Evolutionary conservation across 1,284 basidiomycete genomes (phyloP).

Genomic region (Dichomitus squalens): DNA sequence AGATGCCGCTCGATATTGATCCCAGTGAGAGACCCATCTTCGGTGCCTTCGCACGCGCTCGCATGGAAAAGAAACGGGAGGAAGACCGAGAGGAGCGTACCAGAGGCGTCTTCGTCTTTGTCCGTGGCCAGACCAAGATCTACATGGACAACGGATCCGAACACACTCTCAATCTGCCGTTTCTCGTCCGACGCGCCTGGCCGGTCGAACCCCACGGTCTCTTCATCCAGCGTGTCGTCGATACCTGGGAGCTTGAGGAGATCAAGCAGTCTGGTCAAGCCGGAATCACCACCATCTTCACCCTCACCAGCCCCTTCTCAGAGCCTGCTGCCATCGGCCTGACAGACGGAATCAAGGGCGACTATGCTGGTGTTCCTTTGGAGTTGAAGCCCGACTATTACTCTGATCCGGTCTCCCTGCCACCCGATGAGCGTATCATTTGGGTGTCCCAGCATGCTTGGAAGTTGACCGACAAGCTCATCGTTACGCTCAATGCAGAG

Average conservation of each 20-base stretch:
- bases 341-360: conserved; percentile 57
- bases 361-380: conserved; percentile 39
- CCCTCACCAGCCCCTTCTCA: conserved; percentile 73
- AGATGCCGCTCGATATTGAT: conserved; percentile 35
- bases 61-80: conserved; percentile 32
- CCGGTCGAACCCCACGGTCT: conserved; percentile 75
- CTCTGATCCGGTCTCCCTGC: conserved; percentile 48
- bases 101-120: conserved; percentile 76
- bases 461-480: conserved; percentile 47
- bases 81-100: conserved; percentile 37
- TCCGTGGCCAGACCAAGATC: conserved; percentile 75
- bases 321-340: conserved; percentile 74
- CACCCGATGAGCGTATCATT: conserved; percentile 63
- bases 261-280: conserved; percentile 61
- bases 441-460: conserved; percentile 55
- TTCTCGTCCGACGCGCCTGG: conserved; percentile 79
- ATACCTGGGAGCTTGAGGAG: conserved; percentile 66
- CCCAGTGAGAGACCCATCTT: conserved; percentile 45
- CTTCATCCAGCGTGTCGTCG: conserved; percentile 76
- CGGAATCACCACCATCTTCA: conserved; percentile 76
- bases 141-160: conserved; percentile 76
- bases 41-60: conserved; percentile 53
- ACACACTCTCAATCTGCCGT: conserved; percentile 82
- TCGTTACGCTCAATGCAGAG: conserved; percentile 59
- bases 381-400: conserved; percentile 55